Evolutionary conservation across 1,139 yeast genomes (phyloP), one percentile per base, ranked within the genome.

Genomic region (Lodderomyces oxycetoniae): DNA sequence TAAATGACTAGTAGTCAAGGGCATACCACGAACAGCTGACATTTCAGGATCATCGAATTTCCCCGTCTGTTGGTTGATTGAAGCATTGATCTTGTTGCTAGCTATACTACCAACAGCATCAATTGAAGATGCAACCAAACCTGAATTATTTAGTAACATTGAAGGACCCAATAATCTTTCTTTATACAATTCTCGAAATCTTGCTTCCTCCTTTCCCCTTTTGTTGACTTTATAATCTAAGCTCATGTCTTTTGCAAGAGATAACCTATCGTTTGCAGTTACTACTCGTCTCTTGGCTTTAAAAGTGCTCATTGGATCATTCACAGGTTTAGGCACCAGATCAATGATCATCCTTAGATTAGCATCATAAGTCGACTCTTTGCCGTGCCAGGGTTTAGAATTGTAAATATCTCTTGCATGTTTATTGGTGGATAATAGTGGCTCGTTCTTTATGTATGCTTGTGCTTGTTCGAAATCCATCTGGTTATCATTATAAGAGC

Each of bases 31-130:
- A 0, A 79, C 74, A 4, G 50, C 46, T 0, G 56, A 49, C 53
- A 87, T 61, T 13, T 53, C 60, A 2, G 55, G 58, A 4, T 72
- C 63, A 7, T 41, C 42, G 49, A 87, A 87, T 28, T 74, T 79
- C 0, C 96, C 95, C 0, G 71, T 64, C 15, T 44, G 36, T 26
- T 75, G 67, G 38, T 77, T 71, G 41, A 82, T 76, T 1, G 83
- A 79, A 14, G 85, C 88, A 48, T 81, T 86, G 16, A 87, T 85
- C 33, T 77, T 65, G 28, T 78, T 78, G 39, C 84, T 84, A 0
- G 95, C 95, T 32, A 86, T 49, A 1, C 84, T 74, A 33, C 70
- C 73, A 15, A 83, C 76, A 35, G 65, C 42, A 30, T 67, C 71
- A 27, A 64, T 39, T 2, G 77, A 62, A 21, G 61, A 51, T 16